Base-by-base conservation (phyloP, 192 early-diverging fungal genomes). In the Coemansia sp. region DNA sequence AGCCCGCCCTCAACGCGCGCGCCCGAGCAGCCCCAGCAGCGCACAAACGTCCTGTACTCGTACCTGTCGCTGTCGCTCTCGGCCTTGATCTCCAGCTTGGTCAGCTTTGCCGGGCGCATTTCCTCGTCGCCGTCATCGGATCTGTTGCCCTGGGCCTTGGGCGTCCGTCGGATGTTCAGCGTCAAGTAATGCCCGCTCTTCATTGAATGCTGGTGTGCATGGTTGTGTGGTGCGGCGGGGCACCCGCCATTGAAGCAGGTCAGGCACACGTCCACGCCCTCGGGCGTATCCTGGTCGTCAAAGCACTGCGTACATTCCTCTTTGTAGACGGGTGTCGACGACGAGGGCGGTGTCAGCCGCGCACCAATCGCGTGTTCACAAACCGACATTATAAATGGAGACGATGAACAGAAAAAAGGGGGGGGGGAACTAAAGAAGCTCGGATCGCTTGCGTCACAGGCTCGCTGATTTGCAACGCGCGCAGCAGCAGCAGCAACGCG, bases 231-330 rank as follows among this genome's bases (percentile, higher is more conserved):
- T 16, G 57, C 44, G 9, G 74, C 78, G 5, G 69, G 49, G 50
- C 94, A 96, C 2, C 86, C 89, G 22, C 91, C 94, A 49, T 97
- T 94, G 63, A 92, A 98, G 76, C 96, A 98, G 8, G 80, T 78
- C 22, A 98, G 72, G 50, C 96, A 98, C 11, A 98, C 92, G 58
- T 96, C 86, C 47, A 98, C 66, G 25, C 96, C 96, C 22, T 56
- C 66, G 7, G 78, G 58, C 34, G 76, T 62, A 51, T 92, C 89
- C 60, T 84, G 76, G 47, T 57, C 67, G 64, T 91, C 89, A 75
- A 92, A 98, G 74, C 95, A 98, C 37, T 85, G 75, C 14, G 90
- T 91, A 67, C 92, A 98, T 67, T 98, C 95, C 46, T 98, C 93
- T 71, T 96, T 98, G 81, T 91, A 72, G 30, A 77, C 68, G 18